These are phyloP conservation scores for Cercospora sesami DNA, from an alignment of 2,329 filamentous ascomycete genomes.

Conservation along the genomic window DNA sequence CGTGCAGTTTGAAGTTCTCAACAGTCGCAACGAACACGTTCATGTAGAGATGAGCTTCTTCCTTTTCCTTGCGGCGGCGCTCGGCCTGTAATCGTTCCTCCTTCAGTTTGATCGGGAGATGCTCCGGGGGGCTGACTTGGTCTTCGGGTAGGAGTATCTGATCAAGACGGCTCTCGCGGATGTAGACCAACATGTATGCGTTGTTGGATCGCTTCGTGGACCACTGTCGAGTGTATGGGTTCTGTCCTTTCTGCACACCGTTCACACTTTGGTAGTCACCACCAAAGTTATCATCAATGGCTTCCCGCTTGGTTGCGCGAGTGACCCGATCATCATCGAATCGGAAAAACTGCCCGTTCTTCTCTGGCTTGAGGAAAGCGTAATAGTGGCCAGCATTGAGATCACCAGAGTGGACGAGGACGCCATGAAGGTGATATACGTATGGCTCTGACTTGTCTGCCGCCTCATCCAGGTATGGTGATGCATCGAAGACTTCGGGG, in stretches of 20 bases:
- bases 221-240: constrained; percentile 64
- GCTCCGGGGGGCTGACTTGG: constrained; percentile 75
- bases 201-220: constrained; percentile 73
- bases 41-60: constrained; percentile 93
- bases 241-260: constrained; percentile 59
- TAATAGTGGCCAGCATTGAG: constrained; percentile 98
- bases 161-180: constrained; percentile 82
- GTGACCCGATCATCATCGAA: constrained; percentile 98
- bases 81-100: constrained; percentile 79
- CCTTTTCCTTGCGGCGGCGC: constrained; percentile 78
- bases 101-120: constrained; percentile 75
- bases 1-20: constrained; percentile 75
- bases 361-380: constrained; percentile 89
- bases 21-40: constrained; percentile 79
- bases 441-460: constrained; percentile 87
- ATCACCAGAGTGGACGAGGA: constrained; percentile 94
- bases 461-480: constrained; percentile 81
- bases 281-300: constrained; percentile 94
- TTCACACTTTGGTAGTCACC: constrained; percentile 66
- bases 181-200: constrained; percentile 98
- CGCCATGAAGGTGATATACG: constrained; percentile 89
- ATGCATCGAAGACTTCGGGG: constrained; percentile 77
- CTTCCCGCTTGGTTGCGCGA: constrained; percentile 86
- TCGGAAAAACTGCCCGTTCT: constrained; percentile 92
- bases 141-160: constrained; percentile 74